phyloP scores from a whole-genome alignment of 108 stramenopile genomes.

The Cyclostephanos tholiformis region DNA sequence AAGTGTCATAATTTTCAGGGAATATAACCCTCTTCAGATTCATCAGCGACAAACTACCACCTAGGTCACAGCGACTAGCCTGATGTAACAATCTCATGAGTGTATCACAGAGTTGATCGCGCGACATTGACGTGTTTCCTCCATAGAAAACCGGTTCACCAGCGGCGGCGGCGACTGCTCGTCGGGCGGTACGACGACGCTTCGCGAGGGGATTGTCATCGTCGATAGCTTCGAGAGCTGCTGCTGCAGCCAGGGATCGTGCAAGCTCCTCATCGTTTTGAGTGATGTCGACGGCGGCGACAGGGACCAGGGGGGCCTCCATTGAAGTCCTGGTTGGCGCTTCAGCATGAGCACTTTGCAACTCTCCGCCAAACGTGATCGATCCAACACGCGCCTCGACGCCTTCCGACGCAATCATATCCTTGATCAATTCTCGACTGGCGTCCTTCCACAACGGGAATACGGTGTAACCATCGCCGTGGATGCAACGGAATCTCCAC shows the following conservation, averaged over 20 bases:
- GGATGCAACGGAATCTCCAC: slow-evolving; percentile 45
- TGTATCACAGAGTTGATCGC: slow-evolving; percentile 73
- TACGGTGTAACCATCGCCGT: slow-evolving; percentile 45
- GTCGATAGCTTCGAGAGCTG: background rate
- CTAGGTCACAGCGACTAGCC: slow-evolving; percentile 26
- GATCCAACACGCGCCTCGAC: background rate
- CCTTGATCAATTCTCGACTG: slow-evolving; percentile 27
- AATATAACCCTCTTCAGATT: slow-evolving; percentile 56
- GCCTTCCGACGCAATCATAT: background rate
- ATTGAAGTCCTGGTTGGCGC: background rate
- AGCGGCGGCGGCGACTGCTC: slow-evolving; percentile 20
- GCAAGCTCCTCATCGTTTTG: slow-evolving; percentile 42
- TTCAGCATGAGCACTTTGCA: background rate
- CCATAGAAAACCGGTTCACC: slow-evolving; percentile 75
- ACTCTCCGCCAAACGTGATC: background rate
- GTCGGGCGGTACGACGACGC: slow-evolving; percentile 43
- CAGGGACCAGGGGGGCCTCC: background rate
- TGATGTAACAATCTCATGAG: slow-evolving; percentile 58
- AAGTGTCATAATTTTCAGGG: slow-evolving; percentile 37
- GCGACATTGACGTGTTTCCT: slow-evolving; percentile 65
- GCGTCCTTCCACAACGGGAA: slow-evolving; percentile 42
- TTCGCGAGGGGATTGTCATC: slow-evolving; percentile 36
- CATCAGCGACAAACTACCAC: slow-evolving; percentile 50
- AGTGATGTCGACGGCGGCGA: background rate
- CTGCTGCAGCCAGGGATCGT: slow-evolving; percentile 23